Evolutionary conservation across 179 eudicot species (phyloP), one percentile per base, ranked within the genome.

Genomic region (Nepenthes alata): DNA sequence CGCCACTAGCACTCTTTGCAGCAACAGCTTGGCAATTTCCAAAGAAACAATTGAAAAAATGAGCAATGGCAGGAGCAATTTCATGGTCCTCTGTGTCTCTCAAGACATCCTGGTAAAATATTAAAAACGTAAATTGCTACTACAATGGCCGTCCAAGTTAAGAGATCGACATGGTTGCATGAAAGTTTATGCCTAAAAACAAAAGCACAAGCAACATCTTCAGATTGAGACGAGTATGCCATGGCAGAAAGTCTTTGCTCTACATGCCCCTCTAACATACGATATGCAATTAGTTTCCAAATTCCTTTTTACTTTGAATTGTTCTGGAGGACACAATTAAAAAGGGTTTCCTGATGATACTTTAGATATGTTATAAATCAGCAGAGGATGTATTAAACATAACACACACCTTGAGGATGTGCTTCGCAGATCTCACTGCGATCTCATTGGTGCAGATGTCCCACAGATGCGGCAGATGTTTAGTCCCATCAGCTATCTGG

Each of bases 401-500:
- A 10, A 37, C 37, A 54, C 37, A 56, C 64, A 89, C 97, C 97
- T 89, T 89, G 35, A 89, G 72, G 54, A 87, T 65, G 76, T 89
- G 96, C 72, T 89, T 93, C 55, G 95, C 89, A 69, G 89, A 85
- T 75, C 99, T 78, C 64, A 85, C 95, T 54, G 81, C 76, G 63
- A 94, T 85, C 78, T 94, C 99, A 14, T 81, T 84, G 41, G 77
- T 80, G 73, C 95, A 90, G 70, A 94, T 87, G 72, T 90, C 99
- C 89, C 83, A 83, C 52, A 94, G 80, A 70, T 94, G 99, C 70
- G 97, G 95, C 81, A 94, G 78, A 65, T 94, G 94, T 64, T 63
- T 83, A 50, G 96, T 85, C 39, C 97, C 96, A 67, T 87, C 95
- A 66, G 99, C 91, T 58, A 94, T 86, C 97, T 94, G 79, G 53